phyloP scores from a whole-genome alignment of 352 stramenopile species.

The Thalassiosira livingstoniorum region DNA sequence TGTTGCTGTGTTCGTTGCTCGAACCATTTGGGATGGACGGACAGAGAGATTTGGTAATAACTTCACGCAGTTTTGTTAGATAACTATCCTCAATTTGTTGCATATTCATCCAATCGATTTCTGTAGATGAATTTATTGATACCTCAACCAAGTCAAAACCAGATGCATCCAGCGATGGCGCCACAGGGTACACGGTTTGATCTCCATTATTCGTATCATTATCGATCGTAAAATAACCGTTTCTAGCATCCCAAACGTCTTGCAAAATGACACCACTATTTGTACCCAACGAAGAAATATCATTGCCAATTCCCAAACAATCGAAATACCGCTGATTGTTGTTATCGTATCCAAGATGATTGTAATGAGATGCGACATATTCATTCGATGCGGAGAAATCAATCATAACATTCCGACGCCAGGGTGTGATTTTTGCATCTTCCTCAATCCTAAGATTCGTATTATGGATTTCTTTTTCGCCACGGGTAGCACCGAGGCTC shows the following conservation, averaged over 20 bases:
- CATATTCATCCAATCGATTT: slow-evolving; percentile 40
- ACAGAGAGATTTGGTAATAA: slow-evolving; percentile 42
- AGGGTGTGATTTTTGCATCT: too few species aligned
- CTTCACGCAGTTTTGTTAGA: slow-evolving; percentile 47
- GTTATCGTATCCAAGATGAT: slow-evolving; percentile 30
- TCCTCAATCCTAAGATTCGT: too few species aligned
- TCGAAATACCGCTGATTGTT: neutral
- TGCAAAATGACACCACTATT: slow-evolving; percentile 34
- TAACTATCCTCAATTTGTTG: slow-evolving; percentile 54
- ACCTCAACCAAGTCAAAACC: neutral
- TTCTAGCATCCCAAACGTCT: neutral
- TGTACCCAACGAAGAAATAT: slow-evolving; percentile 9
- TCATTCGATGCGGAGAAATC: slow-evolving; percentile 71
- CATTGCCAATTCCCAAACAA: slow-evolving; percentile 14
- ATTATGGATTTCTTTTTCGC: too few species aligned
- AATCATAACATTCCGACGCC: slow-evolving; percentile 17
- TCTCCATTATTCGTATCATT: neutral
- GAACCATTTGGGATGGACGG: slow-evolving; percentile 10
- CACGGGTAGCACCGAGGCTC: too few species aligned
- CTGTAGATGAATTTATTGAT: neutral
- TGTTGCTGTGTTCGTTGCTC: neutral
- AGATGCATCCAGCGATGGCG: slow-evolving; percentile 13
- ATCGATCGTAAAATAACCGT: neutral
- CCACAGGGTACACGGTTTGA: slow-evolving; percentile 32
- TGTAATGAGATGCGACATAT: slow-evolving; percentile 70